phyloP scores from a whole-genome alignment of 306 rosid genomes.

The Vigna hirtella region DNA sequence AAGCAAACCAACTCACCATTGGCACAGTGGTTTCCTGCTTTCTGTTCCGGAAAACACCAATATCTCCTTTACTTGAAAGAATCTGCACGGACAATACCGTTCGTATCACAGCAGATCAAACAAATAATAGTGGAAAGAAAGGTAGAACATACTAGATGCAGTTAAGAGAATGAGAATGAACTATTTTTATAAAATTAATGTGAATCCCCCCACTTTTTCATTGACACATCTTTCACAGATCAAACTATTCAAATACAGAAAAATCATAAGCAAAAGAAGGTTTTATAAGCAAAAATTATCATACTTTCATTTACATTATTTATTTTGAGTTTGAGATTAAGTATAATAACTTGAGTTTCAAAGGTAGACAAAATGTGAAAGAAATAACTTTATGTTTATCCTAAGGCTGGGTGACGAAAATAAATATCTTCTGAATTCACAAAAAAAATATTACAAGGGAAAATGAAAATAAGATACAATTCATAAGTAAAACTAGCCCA shows the following conservation, averaged over 20 bases:
- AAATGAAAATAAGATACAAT: constrained; percentile 3
- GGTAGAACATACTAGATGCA: constrained; percentile 25
- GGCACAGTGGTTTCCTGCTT: constrained; percentile 88
- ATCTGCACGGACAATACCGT: constrained; percentile 61
- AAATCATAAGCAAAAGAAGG: constrained; percentile 11
- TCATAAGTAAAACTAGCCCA: constrained; percentile 1
- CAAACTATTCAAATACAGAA: constrained; percentile 21
- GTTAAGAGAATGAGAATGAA: constrained; percentile 13
- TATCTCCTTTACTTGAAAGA: constrained; percentile 86
- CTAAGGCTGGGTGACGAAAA: background rate
- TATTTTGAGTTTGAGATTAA: constrained; percentile 11
- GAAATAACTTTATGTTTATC: constrained; percentile 8
- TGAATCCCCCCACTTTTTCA: background rate
- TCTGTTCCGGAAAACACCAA: constrained; percentile 79
- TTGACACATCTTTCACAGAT: constrained; percentile 17
- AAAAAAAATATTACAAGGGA: background rate
- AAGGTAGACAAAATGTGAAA: background rate
- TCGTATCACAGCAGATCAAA: constrained; percentile 30
- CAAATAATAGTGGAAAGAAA: constrained; percentile 19
- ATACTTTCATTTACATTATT: constrained; percentile 14
- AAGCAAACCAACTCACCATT: constrained; percentile 57
- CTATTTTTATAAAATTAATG: constrained; percentile 15
- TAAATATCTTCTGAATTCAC: background rate
- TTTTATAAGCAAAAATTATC: background rate
- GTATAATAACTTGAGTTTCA: constrained; percentile 13